These are phyloP conservation scores for Fusarium sp. DNA, from an alignment of 2,329 filamentous ascomycete genomes.

Conservation along the genomic window DNA sequence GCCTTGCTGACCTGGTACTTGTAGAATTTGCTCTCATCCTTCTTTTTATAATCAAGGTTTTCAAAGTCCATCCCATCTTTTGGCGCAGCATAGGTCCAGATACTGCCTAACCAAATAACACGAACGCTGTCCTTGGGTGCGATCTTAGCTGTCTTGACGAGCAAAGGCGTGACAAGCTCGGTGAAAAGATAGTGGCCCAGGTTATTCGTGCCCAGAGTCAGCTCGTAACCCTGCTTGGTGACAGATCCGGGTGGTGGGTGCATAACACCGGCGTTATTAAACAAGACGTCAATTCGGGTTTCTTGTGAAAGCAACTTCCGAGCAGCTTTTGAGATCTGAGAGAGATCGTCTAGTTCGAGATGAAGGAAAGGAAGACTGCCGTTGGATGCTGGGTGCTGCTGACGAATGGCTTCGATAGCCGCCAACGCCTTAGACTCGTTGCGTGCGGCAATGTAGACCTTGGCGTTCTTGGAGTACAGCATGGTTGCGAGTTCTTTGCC, in stretches of 20 bases:
- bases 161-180: conserved; percentile 42
- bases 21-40: background rate
- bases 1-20: conserved; percentile 50
- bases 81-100: background rate
- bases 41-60: conserved; percentile 44
- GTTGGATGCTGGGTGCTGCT: conserved; percentile 49
- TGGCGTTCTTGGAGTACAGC: conserved; percentile 67
- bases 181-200: conserved; percentile 59
- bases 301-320: conserved; percentile 56
- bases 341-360: conserved; percentile 60
- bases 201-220: conserved; percentile 59
- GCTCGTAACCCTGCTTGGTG: conserved; percentile 58
- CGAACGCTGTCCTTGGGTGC: conserved; percentile 50
- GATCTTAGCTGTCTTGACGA: conserved; percentile 51
- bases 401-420: conserved; percentile 60
- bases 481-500: conserved; percentile 66
- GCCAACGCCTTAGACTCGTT: conserved; percentile 57
- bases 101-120: conserved; percentile 51
- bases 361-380: conserved; percentile 56
- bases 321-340: conserved; percentile 57
- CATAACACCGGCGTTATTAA: conserved; percentile 61
- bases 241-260: conserved; percentile 54
- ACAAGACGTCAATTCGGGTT: conserved; percentile 59
- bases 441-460: conserved; percentile 67
- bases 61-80: conserved; percentile 24